These are phyloP conservation scores for Phytopythium sindhum DNA, from an alignment of 352 stramenopile genomes.

Conservation along the genomic window DNA sequence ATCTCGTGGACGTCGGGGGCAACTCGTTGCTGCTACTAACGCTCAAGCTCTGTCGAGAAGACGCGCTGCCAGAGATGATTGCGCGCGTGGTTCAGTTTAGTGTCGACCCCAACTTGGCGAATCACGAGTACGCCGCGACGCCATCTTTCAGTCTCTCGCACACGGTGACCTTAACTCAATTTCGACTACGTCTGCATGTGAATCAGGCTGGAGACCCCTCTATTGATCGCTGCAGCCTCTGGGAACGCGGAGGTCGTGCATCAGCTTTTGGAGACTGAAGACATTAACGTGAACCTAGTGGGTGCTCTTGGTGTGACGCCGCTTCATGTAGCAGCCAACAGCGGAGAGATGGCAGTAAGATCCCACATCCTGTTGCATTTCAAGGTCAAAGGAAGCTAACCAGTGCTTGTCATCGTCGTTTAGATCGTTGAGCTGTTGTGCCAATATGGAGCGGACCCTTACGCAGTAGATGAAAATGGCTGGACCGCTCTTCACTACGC, in stretches of 20 bases:
- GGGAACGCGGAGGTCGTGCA: slow-evolving; percentile 31
- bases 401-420: not conserved
- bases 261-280: slow-evolving; percentile 17
- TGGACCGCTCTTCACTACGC: slow-evolving; percentile 69
- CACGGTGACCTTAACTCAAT: not conserved
- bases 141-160: not conserved
- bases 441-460: slow-evolving; percentile 27
- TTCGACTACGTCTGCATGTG: not conserved
- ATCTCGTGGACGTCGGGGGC: slow-evolving; percentile 30
- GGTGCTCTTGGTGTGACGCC: slow-evolving; percentile 46
- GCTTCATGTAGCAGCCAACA: slow-evolving; percentile 57
- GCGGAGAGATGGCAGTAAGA: slow-evolving; percentile 38
- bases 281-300: slow-evolving; percentile 38
- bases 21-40: slow-evolving; percentile 53
- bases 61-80: slow-evolving; percentile 15
- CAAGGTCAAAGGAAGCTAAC: not conserved
- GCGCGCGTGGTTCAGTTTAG: slow-evolving; percentile 25
- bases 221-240: slow-evolving; percentile 56
- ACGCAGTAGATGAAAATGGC: slow-evolving; percentile 43
- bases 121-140: slow-evolving; percentile 43
- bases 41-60: slow-evolving; percentile 30
- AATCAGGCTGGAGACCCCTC: slow-evolving; percentile 25
- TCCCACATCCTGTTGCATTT: not conserved
- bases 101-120: slow-evolving; percentile 45
- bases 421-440: slow-evolving; percentile 54